These are phyloP conservation scores for Hypoxylon intermedium DNA, from an alignment of 495 filamentous ascomycete genomes.

Conservation along the genomic window DNA sequence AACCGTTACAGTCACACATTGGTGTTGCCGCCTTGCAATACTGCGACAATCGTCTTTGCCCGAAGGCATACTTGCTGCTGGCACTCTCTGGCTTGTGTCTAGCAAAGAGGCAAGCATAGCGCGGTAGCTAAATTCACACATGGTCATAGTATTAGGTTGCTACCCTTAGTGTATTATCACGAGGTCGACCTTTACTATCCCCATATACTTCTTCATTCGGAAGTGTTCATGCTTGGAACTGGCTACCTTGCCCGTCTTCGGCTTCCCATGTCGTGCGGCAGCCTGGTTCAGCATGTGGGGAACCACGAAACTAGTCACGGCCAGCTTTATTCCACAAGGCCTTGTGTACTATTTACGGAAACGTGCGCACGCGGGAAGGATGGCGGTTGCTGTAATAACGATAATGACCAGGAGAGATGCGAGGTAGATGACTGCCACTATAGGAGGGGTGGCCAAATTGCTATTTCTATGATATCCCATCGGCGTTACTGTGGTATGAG, in stretches of 20 bases:
- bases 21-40: not conserved
- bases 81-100: not conserved
- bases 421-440: constrained; percentile 10
- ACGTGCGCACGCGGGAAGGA: not conserved
- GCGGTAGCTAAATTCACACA: not conserved
- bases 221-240: not conserved
- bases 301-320: not conserved
- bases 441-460: not conserved
- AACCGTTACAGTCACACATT: not conserved
- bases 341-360: not conserved
- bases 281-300: not conserved
- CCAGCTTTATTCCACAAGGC: not conserved
- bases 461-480: constrained; percentile 29
- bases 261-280: not conserved
- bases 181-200: not conserved
- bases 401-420: constrained; percentile 26
- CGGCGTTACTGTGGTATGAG: constrained; percentile 13
- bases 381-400: constrained; percentile 9
- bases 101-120: not conserved
- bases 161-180: not conserved
- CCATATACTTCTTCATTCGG: not conserved
- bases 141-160: not conserved
- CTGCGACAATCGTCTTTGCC: not conserved
- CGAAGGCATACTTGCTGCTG: not conserved
- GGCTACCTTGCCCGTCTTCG: not conserved